phyloP scores from a whole-genome alignment of 2,329 filamentous ascomycete genomes.

The Polytolypa hystricis region DNA sequence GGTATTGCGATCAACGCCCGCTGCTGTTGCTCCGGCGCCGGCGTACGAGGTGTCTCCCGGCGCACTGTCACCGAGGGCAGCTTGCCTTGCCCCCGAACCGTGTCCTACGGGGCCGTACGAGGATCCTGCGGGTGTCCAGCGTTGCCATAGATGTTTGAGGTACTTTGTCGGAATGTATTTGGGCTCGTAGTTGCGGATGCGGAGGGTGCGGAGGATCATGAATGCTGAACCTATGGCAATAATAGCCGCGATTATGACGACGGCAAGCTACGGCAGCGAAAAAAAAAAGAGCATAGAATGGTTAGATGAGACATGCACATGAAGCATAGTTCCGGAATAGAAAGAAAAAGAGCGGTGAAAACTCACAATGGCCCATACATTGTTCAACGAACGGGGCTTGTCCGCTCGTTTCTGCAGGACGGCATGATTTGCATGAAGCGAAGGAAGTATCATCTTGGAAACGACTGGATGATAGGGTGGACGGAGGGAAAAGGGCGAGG shows the following conservation, averaged over 20 bases:
- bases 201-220: slow-evolving; percentile 32
- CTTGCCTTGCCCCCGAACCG: slow-evolving; percentile 8
- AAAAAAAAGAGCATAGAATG: background rate
- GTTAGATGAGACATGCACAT: too few species aligned
- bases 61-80: slow-evolving; percentile 9
- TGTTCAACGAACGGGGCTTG: too few species aligned
- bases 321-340: too few species aligned
- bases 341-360: too few species aligned
- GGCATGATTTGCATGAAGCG: too few species aligned
- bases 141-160: slow-evolving; percentile 42
- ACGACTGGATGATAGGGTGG: too few species aligned
- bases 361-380: too few species aligned
- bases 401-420: too few species aligned
- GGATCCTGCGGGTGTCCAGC: slow-evolving; percentile 36
- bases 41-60: slow-evolving; percentile 13
- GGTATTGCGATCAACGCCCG: slow-evolving; percentile 64
- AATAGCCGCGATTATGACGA: slow-evolving; percentile 23
- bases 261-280: slow-evolving; percentile 12
- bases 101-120: slow-evolving; percentile 32
- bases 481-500: too few species aligned
- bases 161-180: slow-evolving; percentile 41
- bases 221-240: slow-evolving; percentile 20
- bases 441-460: too few species aligned
- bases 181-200: slow-evolving; percentile 35
- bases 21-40: slow-evolving; percentile 12